Evolutionary conservation across 2,329 filamentous ascomycete genomes (phyloP).

Genomic region (Diaporthe eres): DNA sequence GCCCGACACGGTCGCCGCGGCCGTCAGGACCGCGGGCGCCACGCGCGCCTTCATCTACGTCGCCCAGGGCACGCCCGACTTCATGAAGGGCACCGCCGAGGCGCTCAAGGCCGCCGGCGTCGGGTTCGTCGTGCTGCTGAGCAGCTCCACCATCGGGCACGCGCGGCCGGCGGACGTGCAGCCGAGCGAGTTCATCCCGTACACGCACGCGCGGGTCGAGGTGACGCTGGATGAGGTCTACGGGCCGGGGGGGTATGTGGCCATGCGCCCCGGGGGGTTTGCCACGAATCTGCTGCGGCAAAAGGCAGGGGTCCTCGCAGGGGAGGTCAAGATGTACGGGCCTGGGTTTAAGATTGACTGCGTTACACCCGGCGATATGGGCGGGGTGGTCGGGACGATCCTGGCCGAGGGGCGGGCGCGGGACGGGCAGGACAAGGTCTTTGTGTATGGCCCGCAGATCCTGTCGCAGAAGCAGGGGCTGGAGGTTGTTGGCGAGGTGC

Average conservation of each 20-base stretch:
- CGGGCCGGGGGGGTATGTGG: constrained; percentile 53
- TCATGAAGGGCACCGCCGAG: constrained; percentile 56
- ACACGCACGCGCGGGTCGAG: constrained; percentile 60
- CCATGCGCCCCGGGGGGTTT: constrained; percentile 59
- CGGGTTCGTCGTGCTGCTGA: constrained; percentile 59
- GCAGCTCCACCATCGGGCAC: constrained; percentile 54
- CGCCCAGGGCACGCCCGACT: constrained; percentile 50
- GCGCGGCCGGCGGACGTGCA: constrained; percentile 47
- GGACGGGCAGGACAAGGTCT: constrained; percentile 49
- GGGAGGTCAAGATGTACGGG: constrained; percentile 52
- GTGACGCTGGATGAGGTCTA: constrained; percentile 57
- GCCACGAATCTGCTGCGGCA: constrained; percentile 56
- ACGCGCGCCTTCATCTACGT: constrained; percentile 64
- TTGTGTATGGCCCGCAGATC: constrained; percentile 55
- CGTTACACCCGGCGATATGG: constrained; percentile 61
- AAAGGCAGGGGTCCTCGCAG: constrained; percentile 47
- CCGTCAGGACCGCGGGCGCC: constrained; percentile 58
- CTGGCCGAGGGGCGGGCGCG: constrained; percentile 51
- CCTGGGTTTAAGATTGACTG: constrained; percentile 53
- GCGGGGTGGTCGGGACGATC: constrained; percentile 56
- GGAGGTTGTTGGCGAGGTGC: constrained; percentile 47
- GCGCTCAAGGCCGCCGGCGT: constrained; percentile 62
- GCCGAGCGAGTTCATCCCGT: constrained; percentile 53
- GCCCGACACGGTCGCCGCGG: constrained; percentile 55
- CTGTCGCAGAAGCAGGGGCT: constrained; percentile 50